Conservation (phyloP, 2,329 filamentous ascomycete genomes). For the Clarireedia monteithiana region DNA sequence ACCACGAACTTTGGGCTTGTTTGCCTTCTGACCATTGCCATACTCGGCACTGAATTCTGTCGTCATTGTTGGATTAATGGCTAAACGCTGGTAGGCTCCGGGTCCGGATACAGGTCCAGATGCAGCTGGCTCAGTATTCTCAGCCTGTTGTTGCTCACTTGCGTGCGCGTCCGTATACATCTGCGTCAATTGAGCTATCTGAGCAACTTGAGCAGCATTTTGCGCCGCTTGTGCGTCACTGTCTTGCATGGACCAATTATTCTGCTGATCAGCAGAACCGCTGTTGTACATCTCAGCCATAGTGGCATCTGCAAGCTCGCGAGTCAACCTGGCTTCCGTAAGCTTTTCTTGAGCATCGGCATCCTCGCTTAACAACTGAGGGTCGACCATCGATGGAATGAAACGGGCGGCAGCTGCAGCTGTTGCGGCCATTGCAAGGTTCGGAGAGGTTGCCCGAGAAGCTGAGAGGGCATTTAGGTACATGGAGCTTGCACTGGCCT, state of each 20-base stretch:
- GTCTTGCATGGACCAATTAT: constrained; percentile 26
- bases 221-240: not conserved
- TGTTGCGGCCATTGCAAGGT: constrained; percentile 24
- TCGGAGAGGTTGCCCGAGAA: constrained; percentile 24
- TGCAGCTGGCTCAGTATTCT: constrained; percentile 3
- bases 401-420: constrained; percentile 26
- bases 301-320: constrained; percentile 19
- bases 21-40: constrained; percentile 24
- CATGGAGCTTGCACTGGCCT: not conserved
- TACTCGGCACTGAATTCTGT: constrained; percentile 29
- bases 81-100: constrained; percentile 7
- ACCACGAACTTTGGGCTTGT: constrained; percentile 42
- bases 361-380: constrained; percentile 26
- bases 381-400: constrained; percentile 29
- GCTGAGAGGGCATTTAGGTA: constrained; percentile 2
- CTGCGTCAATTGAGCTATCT: constrained; percentile 12
- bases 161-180: constrained; percentile 17
- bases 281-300: constrained; percentile 17
- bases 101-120: constrained; percentile 9
- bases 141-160: constrained; percentile 9
- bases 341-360: constrained; percentile 14
- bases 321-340: constrained; percentile 16
- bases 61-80: constrained; percentile 23
- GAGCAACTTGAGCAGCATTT: constrained; percentile 1
- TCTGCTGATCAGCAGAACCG: constrained; percentile 14